Percentiles rank a stretch among this genome's conserved stretches.
phyloP scores from a whole-genome alignment of 176 grass and related monocot genomes.

The Otatea glauca region DNA sequence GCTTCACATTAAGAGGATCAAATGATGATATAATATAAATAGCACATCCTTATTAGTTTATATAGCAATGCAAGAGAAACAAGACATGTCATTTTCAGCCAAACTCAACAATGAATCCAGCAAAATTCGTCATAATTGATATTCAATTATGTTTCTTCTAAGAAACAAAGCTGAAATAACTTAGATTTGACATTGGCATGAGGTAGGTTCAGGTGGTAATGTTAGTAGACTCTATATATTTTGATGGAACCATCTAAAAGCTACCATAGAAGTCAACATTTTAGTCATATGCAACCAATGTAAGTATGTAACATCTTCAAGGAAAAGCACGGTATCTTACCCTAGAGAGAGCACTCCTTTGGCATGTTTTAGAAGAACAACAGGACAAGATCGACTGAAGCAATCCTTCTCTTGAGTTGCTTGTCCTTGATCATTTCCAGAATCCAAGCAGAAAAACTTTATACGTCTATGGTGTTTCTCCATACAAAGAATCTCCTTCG shows the following conservation, averaged over 20 bases:
- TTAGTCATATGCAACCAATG: constrained; percentile 19
- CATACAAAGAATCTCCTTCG: constrained; percentile 66
- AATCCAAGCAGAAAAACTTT: constrained; percentile 68
- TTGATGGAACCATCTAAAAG: constrained; percentile 6
- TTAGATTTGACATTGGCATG: background rate
- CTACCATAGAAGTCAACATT: constrained; percentile 9
- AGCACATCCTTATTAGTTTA: too few relatives aligned
- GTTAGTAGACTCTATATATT: background rate
- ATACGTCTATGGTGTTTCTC: constrained; percentile 66
- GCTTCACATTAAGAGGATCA: too few relatives aligned
- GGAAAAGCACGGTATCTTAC: constrained; percentile 39
- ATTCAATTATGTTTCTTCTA: background rate
- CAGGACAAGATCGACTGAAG: background rate
- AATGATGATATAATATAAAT: too few relatives aligned
- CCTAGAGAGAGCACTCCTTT: constrained; percentile 31
- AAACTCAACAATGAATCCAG: too few relatives aligned
- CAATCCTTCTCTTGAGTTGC: constrained; percentile 55
- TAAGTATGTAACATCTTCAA: background rate
- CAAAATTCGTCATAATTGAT: too few relatives aligned
- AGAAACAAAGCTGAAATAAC: constrained; percentile 1
- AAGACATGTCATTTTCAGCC: too few relatives aligned
- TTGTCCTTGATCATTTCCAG: constrained; percentile 46
- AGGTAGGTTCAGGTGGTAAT: constrained; percentile 1
- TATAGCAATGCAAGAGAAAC: too few relatives aligned
- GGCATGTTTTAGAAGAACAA: constrained; percentile 43